Conservation (phyloP, 306 rosid genomes). For the Malus fusca region DNA sequence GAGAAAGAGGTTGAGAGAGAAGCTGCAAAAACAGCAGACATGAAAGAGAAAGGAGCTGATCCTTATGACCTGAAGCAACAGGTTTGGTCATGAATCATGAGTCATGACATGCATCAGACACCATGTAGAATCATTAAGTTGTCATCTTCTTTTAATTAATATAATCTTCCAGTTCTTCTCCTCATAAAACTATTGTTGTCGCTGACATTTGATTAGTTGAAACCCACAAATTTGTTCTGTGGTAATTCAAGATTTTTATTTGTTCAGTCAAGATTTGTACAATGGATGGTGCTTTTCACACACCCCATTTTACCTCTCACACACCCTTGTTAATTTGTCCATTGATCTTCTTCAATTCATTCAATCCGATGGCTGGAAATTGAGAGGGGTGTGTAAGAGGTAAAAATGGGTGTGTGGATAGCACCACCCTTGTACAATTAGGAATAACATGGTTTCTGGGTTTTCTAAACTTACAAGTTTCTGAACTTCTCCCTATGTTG, state of each 20-base stretch:
- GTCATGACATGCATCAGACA: background rate
- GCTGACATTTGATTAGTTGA: background rate
- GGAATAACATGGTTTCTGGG: background rate
- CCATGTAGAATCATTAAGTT: background rate
- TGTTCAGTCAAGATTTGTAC: background rate
- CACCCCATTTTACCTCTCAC: no score
- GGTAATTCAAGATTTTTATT: background rate
- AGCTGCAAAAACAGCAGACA: constrained; percentile 75
- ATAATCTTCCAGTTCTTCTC: background rate
- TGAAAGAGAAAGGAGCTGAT: constrained; percentile 81
- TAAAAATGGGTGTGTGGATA: no score
- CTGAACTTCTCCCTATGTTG: background rate
- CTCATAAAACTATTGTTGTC: background rate
- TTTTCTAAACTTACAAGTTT: background rate
- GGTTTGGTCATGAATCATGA: constrained; percentile 22
- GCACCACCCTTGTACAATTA: background rate
- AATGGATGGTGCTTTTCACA: background rate
- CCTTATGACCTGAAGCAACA: constrained; percentile 86
- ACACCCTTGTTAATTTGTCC: no score
- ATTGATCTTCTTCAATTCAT: no score
- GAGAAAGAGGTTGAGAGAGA: constrained; percentile 87
- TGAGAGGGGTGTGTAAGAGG: no score
- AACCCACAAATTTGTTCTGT: background rate
- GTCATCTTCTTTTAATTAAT: background rate
- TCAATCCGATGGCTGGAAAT: no score